These are phyloP conservation scores for Trichoderma sp. DNA, from an alignment of 2,329 filamentous ascomycete genomes.

Conservation along the genomic window DNA sequence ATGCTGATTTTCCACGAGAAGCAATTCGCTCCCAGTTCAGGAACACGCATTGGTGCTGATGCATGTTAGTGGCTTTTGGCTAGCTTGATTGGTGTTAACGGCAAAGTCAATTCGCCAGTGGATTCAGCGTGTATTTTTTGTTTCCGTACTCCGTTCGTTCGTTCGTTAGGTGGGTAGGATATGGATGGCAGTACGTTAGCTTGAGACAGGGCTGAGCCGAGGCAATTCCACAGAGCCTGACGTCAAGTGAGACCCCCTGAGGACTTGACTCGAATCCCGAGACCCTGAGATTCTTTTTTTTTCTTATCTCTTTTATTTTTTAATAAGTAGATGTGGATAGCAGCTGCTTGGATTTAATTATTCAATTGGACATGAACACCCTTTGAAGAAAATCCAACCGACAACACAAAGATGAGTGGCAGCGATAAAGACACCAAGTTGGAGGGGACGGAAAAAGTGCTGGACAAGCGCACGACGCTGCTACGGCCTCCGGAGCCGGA, in stretches of 20 bases:
- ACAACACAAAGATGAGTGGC: slow-evolving; percentile 1
- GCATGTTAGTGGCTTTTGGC: not conserved
- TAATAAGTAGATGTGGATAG: not conserved
- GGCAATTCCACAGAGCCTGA: not conserved
- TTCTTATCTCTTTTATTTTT: not conserved
- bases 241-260: slow-evolving; percentile 17
- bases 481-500: slow-evolving; percentile 72
- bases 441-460: slow-evolving; percentile 8
- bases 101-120: not conserved
- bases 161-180: too few relatives aligned
- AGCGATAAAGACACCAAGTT: not conserved
- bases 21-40: not conserved
- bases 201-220: slow-evolving; percentile 5
- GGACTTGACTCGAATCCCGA: not conserved
- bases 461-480: slow-evolving; percentile 36
- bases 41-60: not conserved
- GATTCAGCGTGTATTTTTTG: not conserved
- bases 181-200: not conserved
- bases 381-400: not conserved
- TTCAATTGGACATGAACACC: not conserved
- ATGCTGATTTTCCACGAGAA: not conserved
- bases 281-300: not conserved
- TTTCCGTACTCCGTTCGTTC: not conserved
- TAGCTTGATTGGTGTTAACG: not conserved
- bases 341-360: not conserved